Base-by-base conservation (phyloP, 768 basidiomycete genomes). In the Auricularia sp. region DNA sequence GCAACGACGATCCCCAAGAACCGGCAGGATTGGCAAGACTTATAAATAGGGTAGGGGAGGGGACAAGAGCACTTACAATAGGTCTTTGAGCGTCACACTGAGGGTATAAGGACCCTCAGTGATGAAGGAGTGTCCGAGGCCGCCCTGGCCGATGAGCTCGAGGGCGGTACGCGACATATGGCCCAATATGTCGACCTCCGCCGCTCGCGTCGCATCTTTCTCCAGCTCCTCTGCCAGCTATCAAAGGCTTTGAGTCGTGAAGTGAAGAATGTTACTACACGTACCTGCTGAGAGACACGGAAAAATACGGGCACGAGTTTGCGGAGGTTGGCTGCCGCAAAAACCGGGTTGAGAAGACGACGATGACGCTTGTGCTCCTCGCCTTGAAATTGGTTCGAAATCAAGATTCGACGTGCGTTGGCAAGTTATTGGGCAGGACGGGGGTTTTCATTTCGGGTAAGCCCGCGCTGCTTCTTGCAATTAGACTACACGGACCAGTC, bases 261-360 rank as follows among this genome's bases (percentile, higher is more conserved):
- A 23, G 8, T 29, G 33, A 4, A 59, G 23, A 18, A 7, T 6
- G 29, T 8, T 6, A 23, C 11, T 29, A 18, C 14, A 34, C 34
- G 10, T 2, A 66, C 65, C 47, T 51, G n/a, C 4, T 64, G 18
- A 14, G 63, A 47, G 23, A 63, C 53, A 12, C 64, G 21, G 43
- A 54, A 36, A 63, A 66, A 63, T 12, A 66, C 54, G 1, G 65
- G 65, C 1, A 61, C 21, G 12, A 66, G 56, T 21, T 21, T 33
- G 14, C 65, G 62, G 16, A 66, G 12, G 54, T 62, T 29, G 0
- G 29, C 21, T 10, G 35, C 23, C 6, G 61, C 4, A 39, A 66
- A 66, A 18, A 61, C 65, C 11, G 65, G 65, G 2, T 42, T 64
- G 8, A 66, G 16, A 5, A 63, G 12, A 12, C 51, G 64, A 51